Base-by-base conservation (phyloP, 306 rosid species). In the Cucurbita maxima region DNA sequence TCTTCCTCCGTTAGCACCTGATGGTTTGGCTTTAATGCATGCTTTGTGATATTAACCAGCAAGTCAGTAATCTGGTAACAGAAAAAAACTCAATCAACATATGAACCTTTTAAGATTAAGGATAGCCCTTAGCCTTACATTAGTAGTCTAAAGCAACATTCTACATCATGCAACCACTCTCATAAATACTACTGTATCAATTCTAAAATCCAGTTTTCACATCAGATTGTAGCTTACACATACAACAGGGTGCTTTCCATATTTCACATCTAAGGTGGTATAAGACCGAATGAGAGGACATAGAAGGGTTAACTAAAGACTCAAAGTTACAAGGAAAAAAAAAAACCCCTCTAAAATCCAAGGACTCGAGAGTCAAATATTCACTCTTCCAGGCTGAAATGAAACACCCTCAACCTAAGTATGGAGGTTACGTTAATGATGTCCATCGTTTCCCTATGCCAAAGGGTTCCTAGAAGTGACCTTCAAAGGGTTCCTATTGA, bases 21-120 rank as follows among this genome's bases (percentile, higher is more conserved):
- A 77, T 91, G 97, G 83, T 86, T 89, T 73, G 99, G 97, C 91
- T 85, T 94, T 79, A 94, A 76, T 34, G 83, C 88, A 82, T 94
- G 99, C 89, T 89, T 94, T 40, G 99, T 91, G 62, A 89, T 83
- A 78, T 94, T 94, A 58, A 94, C 91, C 69, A 94, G 92, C 87
- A 94, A 86, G 83, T 94, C 97, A 10, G 99, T 89, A 56, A 94
- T 94, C 99, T 94, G 91, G 74, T 73, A 74, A 45, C 43, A 76
- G 41, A 63, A 79, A 74, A 48, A 25, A 58, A 66, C 34, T 30
- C 34, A 30, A 30, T 40, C 8, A 40, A 63, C 8, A 63, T 63
- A 40, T 41, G 6, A 60, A 63, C 51, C 6, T 38, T 62, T 62
- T n/a, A 14, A 37, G 70, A 62, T 38, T 8, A 10, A 8, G 15